Evolutionary conservation across 2,329 filamentous ascomycete species (phyloP).

Genomic region (Coniella vitis): DNA sequence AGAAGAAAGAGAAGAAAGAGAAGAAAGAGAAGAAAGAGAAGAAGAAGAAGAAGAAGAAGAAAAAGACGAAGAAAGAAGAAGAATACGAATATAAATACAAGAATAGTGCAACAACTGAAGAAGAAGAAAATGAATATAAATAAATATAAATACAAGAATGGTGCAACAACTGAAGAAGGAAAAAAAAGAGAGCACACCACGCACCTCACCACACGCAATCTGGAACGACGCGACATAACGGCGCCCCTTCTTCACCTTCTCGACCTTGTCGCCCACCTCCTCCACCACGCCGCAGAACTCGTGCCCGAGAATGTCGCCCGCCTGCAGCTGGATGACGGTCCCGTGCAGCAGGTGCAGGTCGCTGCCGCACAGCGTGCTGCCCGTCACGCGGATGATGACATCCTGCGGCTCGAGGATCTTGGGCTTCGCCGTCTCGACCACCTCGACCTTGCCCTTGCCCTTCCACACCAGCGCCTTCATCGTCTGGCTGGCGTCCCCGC

Average conservation of each 20-base stretch:
- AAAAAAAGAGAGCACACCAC: background rate
- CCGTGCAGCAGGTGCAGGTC: slow-evolving; percentile 53
- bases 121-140: too few relatives aligned
- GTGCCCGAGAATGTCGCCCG: slow-evolving; percentile 62
- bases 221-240: slow-evolving; percentile 83
- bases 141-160: too few relatives aligned
- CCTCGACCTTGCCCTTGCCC: slow-evolving; percentile 70
- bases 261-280: slow-evolving; percentile 47
- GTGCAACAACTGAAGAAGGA: too few relatives aligned
- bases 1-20: too few relatives aligned
- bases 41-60: too few relatives aligned
- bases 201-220: slow-evolving; percentile 57
- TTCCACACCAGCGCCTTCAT: slow-evolving; percentile 83
- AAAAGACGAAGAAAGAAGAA: too few relatives aligned
- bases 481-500: slow-evolving; percentile 45
- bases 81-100: too few relatives aligned
- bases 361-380: slow-evolving; percentile 52
- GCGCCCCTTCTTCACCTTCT: slow-evolving; percentile 49
- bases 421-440: slow-evolving; percentile 64
- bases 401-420: slow-evolving; percentile 66
- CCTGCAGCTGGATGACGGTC: slow-evolving; percentile 50
- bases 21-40: too few relatives aligned
- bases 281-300: slow-evolving; percentile 53
- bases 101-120: too few relatives aligned
- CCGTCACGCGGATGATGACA: slow-evolving; percentile 72